These are phyloP conservation scores for Eutrema yunnanense DNA, from an alignment of 345 rosid species.

Conservation along the genomic window DNA sequence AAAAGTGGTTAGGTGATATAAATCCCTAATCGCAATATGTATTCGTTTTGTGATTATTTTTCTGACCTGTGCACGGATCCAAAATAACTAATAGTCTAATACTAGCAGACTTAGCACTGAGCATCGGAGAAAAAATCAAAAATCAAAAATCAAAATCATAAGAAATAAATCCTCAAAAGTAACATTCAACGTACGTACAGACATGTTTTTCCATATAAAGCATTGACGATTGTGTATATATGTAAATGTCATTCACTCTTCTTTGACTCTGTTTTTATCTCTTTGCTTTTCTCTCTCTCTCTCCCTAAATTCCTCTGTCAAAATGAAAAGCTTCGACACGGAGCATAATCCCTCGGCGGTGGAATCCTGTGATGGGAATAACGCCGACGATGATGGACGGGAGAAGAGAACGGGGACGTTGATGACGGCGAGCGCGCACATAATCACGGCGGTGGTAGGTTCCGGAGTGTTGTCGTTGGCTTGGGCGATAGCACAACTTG, in stretches of 20 bases:
- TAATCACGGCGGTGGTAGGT: slow-evolving; percentile 89
- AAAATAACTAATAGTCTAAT: too few species aligned
- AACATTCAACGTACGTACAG: too few species aligned
- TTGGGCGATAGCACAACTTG: slow-evolving; percentile 86
- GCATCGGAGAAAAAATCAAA: too few species aligned
- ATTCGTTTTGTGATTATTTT: background rate
- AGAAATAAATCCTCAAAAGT: too few species aligned
- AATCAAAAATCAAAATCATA: too few species aligned
- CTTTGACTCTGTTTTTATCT: background rate
- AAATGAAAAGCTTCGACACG: background rate
- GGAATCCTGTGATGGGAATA: slow-evolving; percentile 20
- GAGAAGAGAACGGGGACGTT: slow-evolving; percentile 52
- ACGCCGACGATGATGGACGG: slow-evolving; percentile 69
- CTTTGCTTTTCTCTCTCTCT: slow-evolving; percentile 2
- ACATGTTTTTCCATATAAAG: background rate
- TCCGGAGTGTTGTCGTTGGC: slow-evolving; percentile 84
- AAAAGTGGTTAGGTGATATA: background rate
- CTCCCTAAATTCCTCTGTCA: background rate
- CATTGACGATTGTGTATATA: too few species aligned
- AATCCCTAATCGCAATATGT: too few species aligned
- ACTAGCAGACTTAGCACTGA: too few species aligned
- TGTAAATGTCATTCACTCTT: background rate
- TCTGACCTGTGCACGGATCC: background rate
- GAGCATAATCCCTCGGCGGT: background rate
- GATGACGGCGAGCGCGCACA: slow-evolving; percentile 56